Evolutionary conservation across 768 basidiomycete genomes (phyloP), one percentile per base, ranked within the genome.

Genomic region (Amanita polypyramis): DNA sequence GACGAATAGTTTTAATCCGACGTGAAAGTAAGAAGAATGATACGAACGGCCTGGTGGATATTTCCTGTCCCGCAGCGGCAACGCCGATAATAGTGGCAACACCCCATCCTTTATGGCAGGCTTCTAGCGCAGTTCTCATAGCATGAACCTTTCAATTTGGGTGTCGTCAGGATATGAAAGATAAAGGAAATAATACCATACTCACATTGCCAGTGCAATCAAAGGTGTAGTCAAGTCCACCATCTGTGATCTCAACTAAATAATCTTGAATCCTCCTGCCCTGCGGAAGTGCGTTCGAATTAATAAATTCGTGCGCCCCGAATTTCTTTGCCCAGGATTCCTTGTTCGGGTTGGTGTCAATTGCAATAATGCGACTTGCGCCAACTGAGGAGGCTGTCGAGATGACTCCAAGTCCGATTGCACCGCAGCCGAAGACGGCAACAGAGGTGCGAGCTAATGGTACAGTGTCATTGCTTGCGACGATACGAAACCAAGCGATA

Each of bases 51-150:
- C 92, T 72, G 33, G 92, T 94, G 9, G 85, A 76, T 52, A 94
- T 92, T 65, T 98, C 96, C 58, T 96, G 83, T 5, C 96, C 96
- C 15, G 96, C 92, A 19, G 93, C 92, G 3, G 96, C 96, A 35
- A 99, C 96, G 51, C 95, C 95, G 51, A 99, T 97, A 55, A 99
- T 62, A 48, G 90, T 97, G 49, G 83, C 90, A 36, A 97, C 84
- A 56, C 96, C 96, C 96, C 96, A 99, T 11, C 96, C 96, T 63
- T 98, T 98, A 67, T 99, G 96, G 65, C 93, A 97, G n/a, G 93
- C 88, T 68, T 99, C 96, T 40, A 99, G 78, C 20, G 96, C 96
- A 42, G 83, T 72, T 52, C 94, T 80, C 94, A 96, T 97, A 53
- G 95, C 92, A 23, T 91, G 70, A 8, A 92, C 86, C 85, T 86